These are phyloP conservation scores for Pyrenula massariospora DNA, from an alignment of 495 filamentous ascomycete species.

Conservation along the genomic window DNA sequence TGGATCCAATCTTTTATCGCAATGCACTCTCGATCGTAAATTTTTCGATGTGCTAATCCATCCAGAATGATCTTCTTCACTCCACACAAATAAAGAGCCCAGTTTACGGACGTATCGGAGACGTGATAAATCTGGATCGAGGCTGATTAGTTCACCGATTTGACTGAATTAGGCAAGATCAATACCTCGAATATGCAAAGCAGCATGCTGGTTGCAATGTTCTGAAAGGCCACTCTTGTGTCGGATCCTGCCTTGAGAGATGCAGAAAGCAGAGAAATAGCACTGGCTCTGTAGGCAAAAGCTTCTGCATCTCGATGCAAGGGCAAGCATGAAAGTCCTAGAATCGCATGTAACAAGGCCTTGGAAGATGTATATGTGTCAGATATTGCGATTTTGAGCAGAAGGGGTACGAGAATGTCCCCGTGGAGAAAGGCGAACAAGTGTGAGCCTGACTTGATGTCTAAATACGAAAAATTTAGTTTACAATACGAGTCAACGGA, in stretches of 20 bases:
- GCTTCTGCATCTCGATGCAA: constrained; percentile 9
- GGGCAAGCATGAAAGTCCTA: constrained; percentile 11
- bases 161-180: not conserved
- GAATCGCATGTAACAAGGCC: constrained; percentile 9
- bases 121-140: constrained; percentile 8
- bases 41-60: constrained; percentile 9
- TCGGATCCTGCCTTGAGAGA: constrained; percentile 7
- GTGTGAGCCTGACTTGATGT: constrained; percentile 12
- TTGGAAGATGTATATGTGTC: constrained; percentile 10
- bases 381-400: constrained; percentile 11
- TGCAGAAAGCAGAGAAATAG: constrained; percentile 3
- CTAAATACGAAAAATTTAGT: constrained; percentile 3
- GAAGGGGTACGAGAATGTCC: constrained; percentile 9
- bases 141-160: not conserved
- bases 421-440: constrained; percentile 10
- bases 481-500: not conserved
- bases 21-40: constrained; percentile 10
- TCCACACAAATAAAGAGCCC: constrained; percentile 9
- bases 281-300: constrained; percentile 11
- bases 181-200: constrained; percentile 14
- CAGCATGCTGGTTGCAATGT: constrained; percentile 12
- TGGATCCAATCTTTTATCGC: constrained; percentile 14
- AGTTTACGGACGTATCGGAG: constrained; percentile 8
- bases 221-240: constrained; percentile 10
- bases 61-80: constrained; percentile 13